Percentiles rank a stretch among this genome's conserved stretches.
Evolutionary conservation across 768 basidiomycete species (phyloP).

Genomic region (Pleurotus pulmonarius): DNA sequence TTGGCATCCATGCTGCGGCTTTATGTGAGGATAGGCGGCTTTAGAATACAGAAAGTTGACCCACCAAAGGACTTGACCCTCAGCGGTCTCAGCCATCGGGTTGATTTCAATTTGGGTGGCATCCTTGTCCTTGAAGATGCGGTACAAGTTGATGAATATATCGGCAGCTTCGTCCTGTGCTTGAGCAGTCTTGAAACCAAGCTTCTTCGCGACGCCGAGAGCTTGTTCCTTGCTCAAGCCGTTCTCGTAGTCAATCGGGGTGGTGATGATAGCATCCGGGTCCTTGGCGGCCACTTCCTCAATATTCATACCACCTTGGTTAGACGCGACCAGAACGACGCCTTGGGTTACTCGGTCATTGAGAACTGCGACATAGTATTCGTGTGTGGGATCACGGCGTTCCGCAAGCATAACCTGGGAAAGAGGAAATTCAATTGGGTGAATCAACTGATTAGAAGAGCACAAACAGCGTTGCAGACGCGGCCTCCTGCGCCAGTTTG

Average conservation of each 20-base stretch:
- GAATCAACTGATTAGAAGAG: background rate
- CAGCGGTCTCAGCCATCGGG: slow-evolving; percentile 88
- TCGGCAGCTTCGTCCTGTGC: slow-evolving; percentile 85
- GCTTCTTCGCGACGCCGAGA: slow-evolving; percentile 75
- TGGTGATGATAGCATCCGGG: slow-evolving; percentile 92
- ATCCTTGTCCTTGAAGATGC: slow-evolving; percentile 98
- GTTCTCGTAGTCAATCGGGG: slow-evolving; percentile 79
- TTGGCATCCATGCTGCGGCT: slow-evolving; percentile 94
- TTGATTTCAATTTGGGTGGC: slow-evolving; percentile 99
- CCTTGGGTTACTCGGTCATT: slow-evolving; percentile 90
- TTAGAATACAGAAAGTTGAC: slow-evolving; percentile 19
- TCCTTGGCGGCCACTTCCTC: slow-evolving; percentile 98
- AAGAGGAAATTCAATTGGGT: background rate
- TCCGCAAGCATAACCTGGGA: slow-evolving; percentile 95
- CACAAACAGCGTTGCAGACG: slow-evolving; percentile 87
- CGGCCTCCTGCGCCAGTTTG: slow-evolving; percentile 93
- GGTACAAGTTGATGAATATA: slow-evolving; percentile 92
- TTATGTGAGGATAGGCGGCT: background rate
- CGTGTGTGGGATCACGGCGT: slow-evolving; percentile 87
- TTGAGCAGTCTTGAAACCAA: slow-evolving; percentile 76
- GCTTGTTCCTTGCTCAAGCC: slow-evolving; percentile 76
- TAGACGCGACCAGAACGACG: slow-evolving; percentile 90
- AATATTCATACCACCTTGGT: slow-evolving; percentile 99
- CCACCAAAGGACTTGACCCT: slow-evolving; percentile 91
- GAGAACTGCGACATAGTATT: slow-evolving; percentile 96